Percentiles rank a stretch among this genome's conserved stretches.
Conservation (phyloP, 306 rosid genomes). For the Malus sylvestris region DNA sequence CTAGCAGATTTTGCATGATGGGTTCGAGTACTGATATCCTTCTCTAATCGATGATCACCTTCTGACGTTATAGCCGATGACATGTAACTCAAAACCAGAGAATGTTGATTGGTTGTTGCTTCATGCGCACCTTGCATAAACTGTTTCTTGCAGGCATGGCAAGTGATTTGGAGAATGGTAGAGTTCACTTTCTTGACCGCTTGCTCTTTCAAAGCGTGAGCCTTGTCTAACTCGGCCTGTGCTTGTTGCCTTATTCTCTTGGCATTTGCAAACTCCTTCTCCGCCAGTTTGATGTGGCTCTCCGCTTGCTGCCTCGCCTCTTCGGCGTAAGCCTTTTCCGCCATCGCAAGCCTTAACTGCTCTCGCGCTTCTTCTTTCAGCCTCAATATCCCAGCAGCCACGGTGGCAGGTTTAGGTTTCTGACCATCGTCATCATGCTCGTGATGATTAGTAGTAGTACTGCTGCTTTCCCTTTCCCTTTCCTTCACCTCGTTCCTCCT, state of each 20-base stretch:
- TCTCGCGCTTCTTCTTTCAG: constrained; percentile 53
- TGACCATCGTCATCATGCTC: neutral
- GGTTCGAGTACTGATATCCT: constrained; percentile 9
- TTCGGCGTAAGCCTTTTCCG: constrained; percentile 69
- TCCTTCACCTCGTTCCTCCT: neutral
- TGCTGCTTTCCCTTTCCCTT: constrained; percentile 17
- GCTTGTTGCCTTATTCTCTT: constrained; percentile 84
- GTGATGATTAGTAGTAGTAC: constrained; percentile 22
- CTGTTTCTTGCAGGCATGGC: constrained; percentile 70
- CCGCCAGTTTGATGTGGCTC: constrained; percentile 70
- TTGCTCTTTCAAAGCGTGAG: constrained; percentile 59
- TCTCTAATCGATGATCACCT: constrained; percentile 37
- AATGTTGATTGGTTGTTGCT: neutral
- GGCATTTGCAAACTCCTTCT: constrained; percentile 74
- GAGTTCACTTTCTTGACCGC: constrained; percentile 75
- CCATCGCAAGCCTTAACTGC: constrained; percentile 66
- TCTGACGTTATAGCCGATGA: constrained; percentile 10
- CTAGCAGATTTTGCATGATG: constrained; percentile 11
- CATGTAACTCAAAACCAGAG: constrained; percentile 53
- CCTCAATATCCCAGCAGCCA: constrained; percentile 13
- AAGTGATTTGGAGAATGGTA: constrained; percentile 82
- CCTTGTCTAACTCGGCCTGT: constrained; percentile 66
- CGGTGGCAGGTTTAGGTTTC: neutral
- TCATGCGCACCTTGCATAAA: constrained; percentile 28
- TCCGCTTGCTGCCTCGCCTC: constrained; percentile 80